A percentile compares a stretch with the other conserved stretches of the same genome.
phyloP scores from a whole-genome alignment of 768 basidiomycete species.

The Gloeostereum incarnatum region DNA sequence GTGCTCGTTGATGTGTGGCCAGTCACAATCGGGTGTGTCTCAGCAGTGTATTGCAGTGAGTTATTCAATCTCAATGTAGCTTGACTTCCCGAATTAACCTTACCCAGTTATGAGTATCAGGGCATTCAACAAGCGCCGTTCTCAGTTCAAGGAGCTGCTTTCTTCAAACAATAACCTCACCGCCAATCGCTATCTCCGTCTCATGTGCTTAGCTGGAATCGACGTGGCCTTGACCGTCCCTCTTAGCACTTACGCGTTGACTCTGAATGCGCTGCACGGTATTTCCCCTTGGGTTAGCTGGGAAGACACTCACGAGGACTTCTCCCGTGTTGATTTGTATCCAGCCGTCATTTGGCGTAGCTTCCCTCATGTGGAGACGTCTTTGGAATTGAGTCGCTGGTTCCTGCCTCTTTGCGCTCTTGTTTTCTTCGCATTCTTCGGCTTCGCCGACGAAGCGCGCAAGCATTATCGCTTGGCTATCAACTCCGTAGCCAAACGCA shows the following conservation, averaged over 20 bases:
- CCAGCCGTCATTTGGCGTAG: slow-evolving; percentile 34
- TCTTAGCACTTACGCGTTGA: slow-evolving; percentile 27
- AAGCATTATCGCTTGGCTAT: slow-evolving; percentile 37
- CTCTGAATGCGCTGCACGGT: slow-evolving; percentile 20
- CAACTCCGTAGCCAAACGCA: slow-evolving; percentile 25
- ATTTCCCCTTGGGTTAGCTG: slow-evolving; percentile 39
- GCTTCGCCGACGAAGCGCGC: slow-evolving; percentile 51
- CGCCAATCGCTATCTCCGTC: slow-evolving; percentile 39
- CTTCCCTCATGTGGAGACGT: slow-evolving; percentile 10
- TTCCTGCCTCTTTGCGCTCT: slow-evolving; percentile 34
- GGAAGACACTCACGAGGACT: slow-evolving; percentile 39
- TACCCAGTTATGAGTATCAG: slow-evolving; percentile 24
- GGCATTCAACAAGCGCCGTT: slow-evolving; percentile 28
- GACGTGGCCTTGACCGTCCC: slow-evolving; percentile 41
- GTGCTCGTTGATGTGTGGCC: slow-evolving; percentile 33
- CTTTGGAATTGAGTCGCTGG: slow-evolving; percentile 42
- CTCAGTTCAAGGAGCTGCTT: slow-evolving; percentile 32
- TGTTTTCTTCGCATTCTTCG: slow-evolving; percentile 61
- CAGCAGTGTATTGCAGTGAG: slow-evolving; percentile 24
- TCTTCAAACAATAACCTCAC: slow-evolving; percentile 29
- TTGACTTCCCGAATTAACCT: neutral
- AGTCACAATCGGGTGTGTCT: slow-evolving; percentile 29
- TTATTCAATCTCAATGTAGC: slow-evolving; percentile 1
- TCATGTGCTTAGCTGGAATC: slow-evolving; percentile 42
- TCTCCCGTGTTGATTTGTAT: slow-evolving; percentile 30